A percentile compares a stretch with the other conserved stretches of the same genome.
Evolutionary conservation across 139 green algal genomes (phyloP).

Genomic region (Asterochloris erici): DNA sequence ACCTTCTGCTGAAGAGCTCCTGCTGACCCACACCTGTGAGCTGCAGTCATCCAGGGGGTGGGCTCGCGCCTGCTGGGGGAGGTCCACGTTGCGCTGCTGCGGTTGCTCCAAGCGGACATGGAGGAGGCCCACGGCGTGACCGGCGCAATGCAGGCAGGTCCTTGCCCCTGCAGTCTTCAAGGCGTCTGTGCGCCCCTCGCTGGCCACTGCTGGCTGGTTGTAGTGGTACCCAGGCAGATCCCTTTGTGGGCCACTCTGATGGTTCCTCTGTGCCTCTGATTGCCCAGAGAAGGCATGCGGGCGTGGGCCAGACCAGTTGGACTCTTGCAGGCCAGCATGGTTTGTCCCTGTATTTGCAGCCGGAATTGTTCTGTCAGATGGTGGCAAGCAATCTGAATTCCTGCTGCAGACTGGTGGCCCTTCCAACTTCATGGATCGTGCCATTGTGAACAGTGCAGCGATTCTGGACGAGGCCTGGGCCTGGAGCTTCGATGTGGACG

Average conservation of each 20-base stretch:
- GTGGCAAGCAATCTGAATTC: no score
- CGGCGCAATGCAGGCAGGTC: slow-evolving; percentile 26
- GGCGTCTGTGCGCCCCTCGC: background rate
- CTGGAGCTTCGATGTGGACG: slow-evolving; percentile 91
- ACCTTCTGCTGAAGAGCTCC: background rate
- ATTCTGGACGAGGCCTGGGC: slow-evolving; percentile 81
- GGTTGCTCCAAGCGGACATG: slow-evolving; percentile 71
- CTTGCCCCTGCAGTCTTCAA: background rate
- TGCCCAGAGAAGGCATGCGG: no score
- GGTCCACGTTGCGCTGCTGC: slow-evolving; percentile 73
- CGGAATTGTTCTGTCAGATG: no score
- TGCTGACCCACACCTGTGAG: background rate
- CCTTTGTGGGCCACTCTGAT: no score
- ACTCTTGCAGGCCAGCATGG: background rate
- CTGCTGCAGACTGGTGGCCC: slow-evolving; percentile 24
- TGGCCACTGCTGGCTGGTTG: no score
- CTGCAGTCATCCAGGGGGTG: slow-evolving; percentile 23
- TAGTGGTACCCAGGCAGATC: no score
- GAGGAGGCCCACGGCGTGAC: slow-evolving; percentile 60
- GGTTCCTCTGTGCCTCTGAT: no score
- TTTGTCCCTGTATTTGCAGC: background rate
- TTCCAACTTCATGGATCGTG: slow-evolving; percentile 50
- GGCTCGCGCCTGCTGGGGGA: slow-evolving; percentile 43
- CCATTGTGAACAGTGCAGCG: slow-evolving; percentile 38
- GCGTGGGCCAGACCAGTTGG: no score